These are phyloP conservation scores for Conoideocrella luteorostrata DNA, from an alignment of 2,329 filamentous ascomycete genomes.

Conservation along the genomic window DNA sequence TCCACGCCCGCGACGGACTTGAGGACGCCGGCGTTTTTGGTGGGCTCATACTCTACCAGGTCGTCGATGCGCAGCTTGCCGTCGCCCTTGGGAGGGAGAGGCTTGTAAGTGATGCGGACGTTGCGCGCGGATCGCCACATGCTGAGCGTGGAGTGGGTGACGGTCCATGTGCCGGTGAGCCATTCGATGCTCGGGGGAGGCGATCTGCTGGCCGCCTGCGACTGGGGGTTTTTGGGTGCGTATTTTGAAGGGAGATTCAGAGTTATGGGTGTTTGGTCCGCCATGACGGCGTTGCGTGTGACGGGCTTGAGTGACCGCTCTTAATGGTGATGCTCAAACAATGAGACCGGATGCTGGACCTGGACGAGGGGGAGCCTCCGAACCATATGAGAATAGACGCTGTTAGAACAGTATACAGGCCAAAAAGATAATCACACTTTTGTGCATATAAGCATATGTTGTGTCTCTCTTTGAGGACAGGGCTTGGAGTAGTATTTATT, in stretches of 20 bases:
- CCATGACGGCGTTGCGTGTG: constrained; percentile 7
- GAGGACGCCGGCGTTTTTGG: constrained; percentile 38
- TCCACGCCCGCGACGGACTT: constrained; percentile 63
- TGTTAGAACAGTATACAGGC: too few species aligned
- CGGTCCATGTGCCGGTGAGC: constrained; percentile 63
- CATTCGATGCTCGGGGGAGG: constrained; percentile 48
- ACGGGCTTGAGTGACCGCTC: background rate
- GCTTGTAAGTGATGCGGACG: constrained; percentile 69
- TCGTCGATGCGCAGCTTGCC: constrained; percentile 56
- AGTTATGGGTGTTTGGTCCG: constrained; percentile 15
- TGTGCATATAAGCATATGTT: too few species aligned
- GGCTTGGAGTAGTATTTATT: too few species aligned
- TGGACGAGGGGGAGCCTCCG: too few species aligned
- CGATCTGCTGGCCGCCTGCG: constrained; percentile 18
- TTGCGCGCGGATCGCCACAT: constrained; percentile 81
- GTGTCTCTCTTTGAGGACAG: too few species aligned
- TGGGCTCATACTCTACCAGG: constrained; percentile 62
- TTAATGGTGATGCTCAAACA: background rate
- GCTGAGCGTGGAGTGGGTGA: constrained; percentile 67
- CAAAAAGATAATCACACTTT: too few species aligned
- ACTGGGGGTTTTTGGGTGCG: constrained; percentile 18
- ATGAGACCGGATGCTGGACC: too few species aligned
- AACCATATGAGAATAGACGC: too few species aligned
- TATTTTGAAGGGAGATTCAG: constrained; percentile 43
- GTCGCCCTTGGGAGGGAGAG: constrained; percentile 35